phyloP scores from a whole-genome alignment of 1,284 basidiomycete species.

The Apiotrichum siamense region DNA sequence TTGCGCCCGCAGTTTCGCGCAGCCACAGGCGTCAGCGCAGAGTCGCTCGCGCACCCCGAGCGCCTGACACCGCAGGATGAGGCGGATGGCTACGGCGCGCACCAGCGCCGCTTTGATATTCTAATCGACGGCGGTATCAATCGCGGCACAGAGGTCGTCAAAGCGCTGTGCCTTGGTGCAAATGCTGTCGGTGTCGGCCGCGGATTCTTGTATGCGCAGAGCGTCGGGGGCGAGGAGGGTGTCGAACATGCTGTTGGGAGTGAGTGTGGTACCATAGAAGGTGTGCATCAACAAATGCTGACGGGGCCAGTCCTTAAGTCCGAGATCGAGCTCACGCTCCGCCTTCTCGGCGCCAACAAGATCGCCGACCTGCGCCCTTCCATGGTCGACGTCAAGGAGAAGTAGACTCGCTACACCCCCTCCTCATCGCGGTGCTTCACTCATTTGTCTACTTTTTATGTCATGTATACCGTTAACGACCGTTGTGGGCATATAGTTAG shows the following conservation, averaged over 20 bases:
- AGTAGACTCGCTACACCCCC: background rate
- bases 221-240: constrained; percentile 78
- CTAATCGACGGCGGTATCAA: constrained; percentile 84
- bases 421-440: too few relatives aligned
- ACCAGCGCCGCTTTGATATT: constrained; percentile 52
- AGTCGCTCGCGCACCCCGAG: constrained; percentile 58
- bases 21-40: constrained; percentile 26
- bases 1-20: constrained; percentile 36
- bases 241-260: constrained; percentile 62
- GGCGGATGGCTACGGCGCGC: constrained; percentile 5
- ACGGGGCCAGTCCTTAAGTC: constrained; percentile 29
- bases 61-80: constrained; percentile 52
- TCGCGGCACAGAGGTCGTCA: constrained; percentile 84
- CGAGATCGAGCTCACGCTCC: constrained; percentile 65
- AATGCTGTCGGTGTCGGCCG: constrained; percentile 83
- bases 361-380: constrained; percentile 49
- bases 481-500: too few relatives aligned
- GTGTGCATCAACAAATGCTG: background rate
- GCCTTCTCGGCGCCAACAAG: constrained; percentile 65
- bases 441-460: too few relatives aligned
- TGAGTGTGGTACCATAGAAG: constrained; percentile 22
- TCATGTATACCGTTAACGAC: too few relatives aligned
- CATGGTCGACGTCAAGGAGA: constrained; percentile 43
- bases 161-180: constrained; percentile 85
- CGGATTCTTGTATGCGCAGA: constrained; percentile 84